These are phyloP conservation scores for Salix dunnii DNA, from an alignment of 345 rosid genomes.

Conservation along the genomic window DNA sequence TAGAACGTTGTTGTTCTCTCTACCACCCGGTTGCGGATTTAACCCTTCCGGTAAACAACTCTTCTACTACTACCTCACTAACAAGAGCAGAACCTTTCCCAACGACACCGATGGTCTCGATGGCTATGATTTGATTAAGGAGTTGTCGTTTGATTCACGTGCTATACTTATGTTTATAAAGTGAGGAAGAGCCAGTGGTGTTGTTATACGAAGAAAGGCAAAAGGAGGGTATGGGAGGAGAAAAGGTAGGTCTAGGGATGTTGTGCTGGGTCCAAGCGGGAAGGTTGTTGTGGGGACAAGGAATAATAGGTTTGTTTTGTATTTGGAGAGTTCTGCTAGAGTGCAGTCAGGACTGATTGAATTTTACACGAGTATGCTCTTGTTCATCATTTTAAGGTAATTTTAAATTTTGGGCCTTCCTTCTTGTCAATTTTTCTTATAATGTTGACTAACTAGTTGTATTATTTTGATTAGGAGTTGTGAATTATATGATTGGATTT, in stretches of 20 bases:
- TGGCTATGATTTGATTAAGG: slow-evolving; percentile 39
- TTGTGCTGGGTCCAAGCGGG: slow-evolving; percentile 29
- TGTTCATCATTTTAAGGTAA: slow-evolving; percentile 38
- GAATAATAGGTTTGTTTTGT: slow-evolving; percentile 34
- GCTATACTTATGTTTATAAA: slow-evolving; percentile 26
- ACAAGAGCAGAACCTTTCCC: slow-evolving; percentile 25
- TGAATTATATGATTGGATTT: neutral
- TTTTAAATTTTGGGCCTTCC: neutral
- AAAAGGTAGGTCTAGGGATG: slow-evolving; percentile 33
- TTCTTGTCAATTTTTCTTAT: neutral
- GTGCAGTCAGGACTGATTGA: slow-evolving; percentile 42
- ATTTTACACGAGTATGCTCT: slow-evolving; percentile 47
- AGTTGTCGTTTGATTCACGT: slow-evolving; percentile 41
- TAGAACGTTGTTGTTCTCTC: slow-evolving; percentile 6
- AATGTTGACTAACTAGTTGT: neutral
- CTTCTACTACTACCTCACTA: slow-evolving; percentile 35
- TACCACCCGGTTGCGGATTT: slow-evolving; percentile 46
- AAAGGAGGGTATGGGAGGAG: slow-evolving; percentile 46
- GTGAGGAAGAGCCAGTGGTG: slow-evolving; percentile 50
- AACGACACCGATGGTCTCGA: neutral
- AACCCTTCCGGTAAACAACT: slow-evolving; percentile 47
- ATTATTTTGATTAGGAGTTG: neutral
- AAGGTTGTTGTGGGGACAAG: slow-evolving; percentile 34
- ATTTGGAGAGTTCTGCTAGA: slow-evolving; percentile 26
- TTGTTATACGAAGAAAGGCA: slow-evolving; percentile 32